Conservation (phyloP, 345 rosid species). For the Hibiscus trionum region DNA sequence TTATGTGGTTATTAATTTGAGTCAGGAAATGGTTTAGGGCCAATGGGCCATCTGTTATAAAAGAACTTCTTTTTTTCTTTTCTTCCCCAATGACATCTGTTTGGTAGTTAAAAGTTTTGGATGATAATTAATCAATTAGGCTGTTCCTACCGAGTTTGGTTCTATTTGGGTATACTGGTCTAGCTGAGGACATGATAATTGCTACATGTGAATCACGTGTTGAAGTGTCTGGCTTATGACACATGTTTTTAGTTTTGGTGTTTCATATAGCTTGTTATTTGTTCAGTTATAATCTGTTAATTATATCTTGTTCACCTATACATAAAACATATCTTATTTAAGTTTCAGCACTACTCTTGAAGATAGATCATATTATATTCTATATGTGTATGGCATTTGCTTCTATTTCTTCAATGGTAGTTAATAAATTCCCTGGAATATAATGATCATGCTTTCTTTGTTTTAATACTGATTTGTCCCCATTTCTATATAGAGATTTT, state of each 20-base stretch:
- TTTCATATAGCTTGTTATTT: too few relatives aligned
- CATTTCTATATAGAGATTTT: conserved; percentile 65
- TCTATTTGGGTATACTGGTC: neutral
- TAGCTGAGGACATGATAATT: too few relatives aligned
- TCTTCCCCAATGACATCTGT: neutral
- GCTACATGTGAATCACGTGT: too few relatives aligned
- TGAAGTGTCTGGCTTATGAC: too few relatives aligned
- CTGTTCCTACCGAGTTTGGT: neutral
- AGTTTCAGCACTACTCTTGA: neutral
- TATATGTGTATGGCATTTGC: neutral
- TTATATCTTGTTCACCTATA: neutral
- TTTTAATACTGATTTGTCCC: neutral
- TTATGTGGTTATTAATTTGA: neutral
- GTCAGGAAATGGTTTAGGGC: neutral
- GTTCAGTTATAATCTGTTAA: neutral
- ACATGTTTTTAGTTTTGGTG: too few relatives aligned
- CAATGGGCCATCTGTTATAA: neutral
- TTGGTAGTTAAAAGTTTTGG: neutral
- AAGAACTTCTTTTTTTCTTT: neutral
- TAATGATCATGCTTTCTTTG: neutral
- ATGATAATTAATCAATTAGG: neutral
- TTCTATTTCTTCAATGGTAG: neutral
- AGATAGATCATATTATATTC: neutral
- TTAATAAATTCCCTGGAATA: neutral
- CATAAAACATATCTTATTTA: neutral